Conservation (phyloP, 129 eudicot genomes). For the Chrysanthemum seticuspe region DNA sequence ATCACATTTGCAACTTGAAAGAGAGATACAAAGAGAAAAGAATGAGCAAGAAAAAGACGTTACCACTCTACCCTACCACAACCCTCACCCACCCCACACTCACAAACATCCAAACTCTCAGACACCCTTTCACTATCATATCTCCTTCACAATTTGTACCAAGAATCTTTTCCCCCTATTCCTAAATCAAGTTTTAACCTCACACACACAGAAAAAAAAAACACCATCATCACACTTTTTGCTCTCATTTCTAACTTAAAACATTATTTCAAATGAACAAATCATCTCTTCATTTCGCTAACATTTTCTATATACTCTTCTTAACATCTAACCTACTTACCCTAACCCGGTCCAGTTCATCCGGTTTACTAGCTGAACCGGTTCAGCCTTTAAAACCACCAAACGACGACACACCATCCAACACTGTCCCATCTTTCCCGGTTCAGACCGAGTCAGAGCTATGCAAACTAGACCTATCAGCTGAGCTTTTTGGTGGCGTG, state of each 20-base stretch:
- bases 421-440: constrained; percentile 87
- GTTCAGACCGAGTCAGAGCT: constrained; percentile 65
- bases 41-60: constrained; percentile 36
- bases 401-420: constrained; percentile 43
- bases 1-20: constrained; percentile 20
- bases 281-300: constrained; percentile 7
- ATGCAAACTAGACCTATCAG: constrained; percentile 78
- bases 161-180: constrained; percentile 18
- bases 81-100: constrained; percentile 34
- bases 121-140: constrained; percentile 37
- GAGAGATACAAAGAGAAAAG: constrained; percentile 8
- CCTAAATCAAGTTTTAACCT: background rate
- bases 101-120: constrained; percentile 56
- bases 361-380: constrained; percentile 60
- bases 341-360: constrained; percentile 41
- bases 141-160: constrained; percentile 11
- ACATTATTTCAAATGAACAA: constrained; percentile 19
- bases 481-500: constrained; percentile 89
- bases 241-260: constrained; percentile 12
- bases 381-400: constrained; percentile 68
- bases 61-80: constrained; percentile 12
- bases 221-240: constrained; percentile 11
- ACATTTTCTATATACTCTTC: background rate
- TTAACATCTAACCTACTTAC: constrained; percentile 1
- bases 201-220: background rate